Evolutionary conservation across 768 basidiomycete genomes (phyloP), one percentile per base, ranked within the genome.

Genomic region (Leccinum uliginosum): DNA sequence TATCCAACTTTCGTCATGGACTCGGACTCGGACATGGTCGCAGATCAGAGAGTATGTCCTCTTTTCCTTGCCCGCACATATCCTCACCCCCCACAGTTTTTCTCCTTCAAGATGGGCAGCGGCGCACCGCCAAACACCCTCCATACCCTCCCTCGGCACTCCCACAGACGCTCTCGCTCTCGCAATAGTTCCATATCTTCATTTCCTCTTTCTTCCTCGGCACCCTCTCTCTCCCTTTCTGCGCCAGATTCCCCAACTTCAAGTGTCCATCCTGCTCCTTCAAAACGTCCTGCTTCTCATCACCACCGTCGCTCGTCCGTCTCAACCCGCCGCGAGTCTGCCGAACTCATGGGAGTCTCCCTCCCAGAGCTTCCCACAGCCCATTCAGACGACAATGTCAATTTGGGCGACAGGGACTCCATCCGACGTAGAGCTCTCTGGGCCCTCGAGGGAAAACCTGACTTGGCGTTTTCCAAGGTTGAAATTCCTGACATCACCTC

Each of bases 261-360:
- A 47, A 26, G 23, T 7, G 8, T 47, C 4, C 38, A 70, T 27
- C 50, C 46, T 55, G 53, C 57, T 9, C 62, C 64, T 26, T 34
- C 80, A 26, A 87, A 85, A 64, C 87, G 85, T 62, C 71, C 69
- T 30, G 81, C 81, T 57, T 94, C 93, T 0, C 91, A 92, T 63
- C 93, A 95, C 64, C 80, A 83, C 14, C 89, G 93, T 49, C 83
- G 84, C 43, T 93, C 92, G 1, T 92, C 90, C 24, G 91, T 96
- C 26, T 92, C 93, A 10, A 95, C 93, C 40, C 86, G 92, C 59
- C 82, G 80, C 62, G 93, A 96, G 75, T 93, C 91, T 19, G 88
- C 91, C 17, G 93, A 95, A 65, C 76, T 96, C 66, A 94, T 96
- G 89, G 91, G 91, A 26, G 81, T 91, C 12, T 73, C 86, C 23